These are phyloP conservation scores for Pythium rhizo-oryzae DNA, from an alignment of 352 stramenopile species.

Conservation along the genomic window DNA sequence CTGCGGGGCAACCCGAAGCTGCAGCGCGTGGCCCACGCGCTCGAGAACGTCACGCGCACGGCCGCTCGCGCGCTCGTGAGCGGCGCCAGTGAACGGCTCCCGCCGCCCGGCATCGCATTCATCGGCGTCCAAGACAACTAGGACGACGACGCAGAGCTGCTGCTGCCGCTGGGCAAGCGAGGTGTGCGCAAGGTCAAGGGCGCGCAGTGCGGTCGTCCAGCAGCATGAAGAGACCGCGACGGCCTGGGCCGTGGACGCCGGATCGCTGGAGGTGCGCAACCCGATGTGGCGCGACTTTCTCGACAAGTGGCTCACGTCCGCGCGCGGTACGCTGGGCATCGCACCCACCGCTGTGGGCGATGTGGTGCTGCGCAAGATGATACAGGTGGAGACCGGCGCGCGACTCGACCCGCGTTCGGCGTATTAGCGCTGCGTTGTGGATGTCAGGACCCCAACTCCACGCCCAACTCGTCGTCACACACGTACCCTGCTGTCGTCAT, in stretches of 20 bases:
- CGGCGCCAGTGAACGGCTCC: background rate
- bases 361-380: slow-evolving; percentile 38
- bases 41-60: background rate
- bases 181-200: background rate
- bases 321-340: slow-evolving; percentile 5
- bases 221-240: background rate
- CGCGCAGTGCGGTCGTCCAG: slow-evolving; percentile 9
- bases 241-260: slow-evolving; percentile 3
- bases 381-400: slow-evolving; percentile 32
- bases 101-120: slow-evolving; percentile 8
- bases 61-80: background rate
- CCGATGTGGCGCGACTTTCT: slow-evolving; percentile 2
- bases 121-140: too few relatives aligned
- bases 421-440: too few relatives aligned
- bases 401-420: slow-evolving; percentile 4
- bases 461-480: too few relatives aligned
- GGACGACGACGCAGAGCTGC: background rate
- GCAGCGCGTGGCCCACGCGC: background rate
- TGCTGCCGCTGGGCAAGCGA: background rate
- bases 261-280: slow-evolving; percentile 3
- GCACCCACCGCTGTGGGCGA: background rate
- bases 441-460: too few relatives aligned
- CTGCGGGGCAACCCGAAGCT: background rate
- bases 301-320: background rate
- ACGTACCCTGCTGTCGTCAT: too few relatives aligned